Conservation (phyloP, 202 grass and related monocot genomes). For the Carex arenaria region DNA sequence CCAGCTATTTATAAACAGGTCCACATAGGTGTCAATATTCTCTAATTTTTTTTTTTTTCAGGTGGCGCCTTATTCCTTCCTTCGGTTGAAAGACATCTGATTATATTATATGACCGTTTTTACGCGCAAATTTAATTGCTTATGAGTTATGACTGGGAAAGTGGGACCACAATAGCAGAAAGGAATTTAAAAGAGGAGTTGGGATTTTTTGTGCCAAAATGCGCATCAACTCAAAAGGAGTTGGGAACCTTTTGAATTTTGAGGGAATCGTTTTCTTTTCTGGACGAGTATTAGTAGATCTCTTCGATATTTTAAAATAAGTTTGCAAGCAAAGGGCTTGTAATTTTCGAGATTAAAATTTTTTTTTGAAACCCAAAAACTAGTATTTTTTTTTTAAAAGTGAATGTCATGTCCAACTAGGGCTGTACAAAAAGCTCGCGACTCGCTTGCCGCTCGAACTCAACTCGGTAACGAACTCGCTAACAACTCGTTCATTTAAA, state of each 20-base stretch:
- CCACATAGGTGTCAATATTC: conserved; percentile 3
- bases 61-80: conserved; percentile 1
- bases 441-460: too few species aligned
- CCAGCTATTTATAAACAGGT: not conserved
- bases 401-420: not conserved
- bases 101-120: not conserved
- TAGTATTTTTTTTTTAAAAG: not conserved
- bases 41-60: not conserved
- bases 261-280: not conserved
- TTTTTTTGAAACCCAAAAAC: not conserved
- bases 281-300: too few species aligned
- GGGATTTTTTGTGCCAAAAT: not conserved
- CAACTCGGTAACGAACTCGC: too few species aligned
- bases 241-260: not conserved
- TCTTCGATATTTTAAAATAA: too few species aligned
- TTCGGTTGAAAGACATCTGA: not conserved
- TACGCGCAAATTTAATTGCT: not conserved
- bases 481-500: too few species aligned
- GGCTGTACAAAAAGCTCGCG: too few species aligned
- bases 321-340: too few species aligned
- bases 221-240: not conserved
- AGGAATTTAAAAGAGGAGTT: not conserved
- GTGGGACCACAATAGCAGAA: not conserved
- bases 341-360: not conserved
- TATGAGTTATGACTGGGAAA: too few species aligned